Evolutionary conservation across 192 early-diverging fungal genomes (phyloP), one percentile per base, ranked within the genome.

Genomic region (Umbelopsis vinacea): DNA sequence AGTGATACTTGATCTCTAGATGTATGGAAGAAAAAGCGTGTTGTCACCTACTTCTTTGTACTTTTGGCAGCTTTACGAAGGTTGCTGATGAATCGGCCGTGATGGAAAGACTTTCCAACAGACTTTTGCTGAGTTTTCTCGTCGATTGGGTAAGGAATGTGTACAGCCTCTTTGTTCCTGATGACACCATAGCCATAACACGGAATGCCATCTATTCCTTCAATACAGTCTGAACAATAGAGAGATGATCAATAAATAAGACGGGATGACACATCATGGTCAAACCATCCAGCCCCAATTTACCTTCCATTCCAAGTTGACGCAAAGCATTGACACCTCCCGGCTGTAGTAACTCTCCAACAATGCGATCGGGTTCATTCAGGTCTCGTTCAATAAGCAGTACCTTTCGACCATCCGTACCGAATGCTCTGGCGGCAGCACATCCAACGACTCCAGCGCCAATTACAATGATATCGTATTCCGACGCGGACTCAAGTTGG

Each of bases 331-430:
- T 86, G 63, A 94, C 87, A 66, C 97, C 97, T 10, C 96, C 92
- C 17, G 97, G 97, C 80, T 99, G 97, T 79, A 99, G 84, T 37
- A 98, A 82, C 79, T 99, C 97, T 35, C 97, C 97, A 23, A 99
- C 97, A 71, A 99, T 98, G 50, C 97, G 92, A 82, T 99, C 96
- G 3, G 97, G 97, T 77, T 98, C 94, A 70, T 57, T 85, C 87
- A 95, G 89, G 78, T 95, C 96, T 71, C 96, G 85, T 76, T 99
- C 97, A 70, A 92, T 69, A 12, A 91, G 71, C 14, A 93, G 76
- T 3, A 95, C 89, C n/a, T 84, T 86, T 63, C 92, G 88, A 23
- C 90, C 89, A 68, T 93, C 85, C 38, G 71, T 75, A 7, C 89
- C 94, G 66, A 99, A 89, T 8, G 91, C 84, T 48, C 82, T 82